Conservation (phyloP, 2,329 filamentous ascomycete genomes). For the Bipolaris cookei region DNA sequence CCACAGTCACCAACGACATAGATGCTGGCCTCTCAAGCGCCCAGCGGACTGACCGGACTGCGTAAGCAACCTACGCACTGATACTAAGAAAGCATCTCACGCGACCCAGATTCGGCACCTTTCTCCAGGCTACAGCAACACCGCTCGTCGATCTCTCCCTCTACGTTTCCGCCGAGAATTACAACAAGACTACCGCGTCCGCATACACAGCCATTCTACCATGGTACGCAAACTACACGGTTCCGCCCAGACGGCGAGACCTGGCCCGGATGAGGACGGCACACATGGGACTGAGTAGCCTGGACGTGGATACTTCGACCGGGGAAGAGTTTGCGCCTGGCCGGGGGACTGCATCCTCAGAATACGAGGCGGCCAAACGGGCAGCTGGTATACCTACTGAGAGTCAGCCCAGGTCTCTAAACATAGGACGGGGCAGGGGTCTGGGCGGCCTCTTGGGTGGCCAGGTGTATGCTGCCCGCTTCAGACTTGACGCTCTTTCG, state of each 20-base stretch:
- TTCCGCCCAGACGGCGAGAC: constrained; percentile 75
- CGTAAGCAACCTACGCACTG: constrained; percentile 27
- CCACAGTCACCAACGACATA: constrained; percentile 33
- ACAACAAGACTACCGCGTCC: constrained; percentile 75
- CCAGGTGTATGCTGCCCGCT: constrained; percentile 73
- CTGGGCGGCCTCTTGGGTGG: constrained; percentile 67
- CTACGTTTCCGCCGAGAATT: constrained; percentile 90
- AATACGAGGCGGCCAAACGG: constrained; percentile 48
- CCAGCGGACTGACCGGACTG: constrained; percentile 53
- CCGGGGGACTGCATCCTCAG: constrained; percentile 38
- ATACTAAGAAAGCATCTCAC: neutral
- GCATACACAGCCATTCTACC: constrained; percentile 80
- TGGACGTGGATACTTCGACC: constrained; percentile 54
- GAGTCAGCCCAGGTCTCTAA: constrained; percentile 50
- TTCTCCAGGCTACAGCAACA: constrained; percentile 75
- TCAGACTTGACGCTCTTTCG: constrained; percentile 76
- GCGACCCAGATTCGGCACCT: constrained; percentile 60
- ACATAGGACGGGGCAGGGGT: constrained; percentile 63
- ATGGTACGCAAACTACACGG: constrained; percentile 87
- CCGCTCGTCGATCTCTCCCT: constrained; percentile 84
- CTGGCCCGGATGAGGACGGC: constrained; percentile 71
- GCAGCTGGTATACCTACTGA: constrained; percentile 47
- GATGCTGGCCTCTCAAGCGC: constrained; percentile 38
- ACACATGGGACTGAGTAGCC: constrained; percentile 55
- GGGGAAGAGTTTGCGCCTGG: constrained; percentile 44